Evolutionary conservation across 2,329 filamentous ascomycete species (phyloP).

Genomic region (Bipolaris gigantea): DNA sequence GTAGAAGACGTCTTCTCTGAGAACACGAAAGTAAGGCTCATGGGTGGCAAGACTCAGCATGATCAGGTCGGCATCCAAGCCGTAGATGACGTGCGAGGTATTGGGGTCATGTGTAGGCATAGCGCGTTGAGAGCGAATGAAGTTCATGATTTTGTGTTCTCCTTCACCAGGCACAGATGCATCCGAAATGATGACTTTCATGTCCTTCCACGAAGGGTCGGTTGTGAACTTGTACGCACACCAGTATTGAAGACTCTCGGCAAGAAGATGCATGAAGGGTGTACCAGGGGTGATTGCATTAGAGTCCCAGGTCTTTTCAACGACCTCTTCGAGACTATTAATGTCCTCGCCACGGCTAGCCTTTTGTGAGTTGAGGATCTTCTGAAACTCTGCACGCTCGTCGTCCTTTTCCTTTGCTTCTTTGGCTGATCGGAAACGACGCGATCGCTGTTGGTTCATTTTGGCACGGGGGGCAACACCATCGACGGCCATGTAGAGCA

Average conservation of each 20-base stretch:
- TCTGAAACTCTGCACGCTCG: conserved; percentile 85
- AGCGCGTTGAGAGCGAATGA: conserved; percentile 88
- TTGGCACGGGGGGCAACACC: conserved; percentile 97
- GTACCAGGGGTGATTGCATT: conserved; percentile 92
- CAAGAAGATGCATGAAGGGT: conserved; percentile 97
- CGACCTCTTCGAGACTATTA: conserved; percentile 61
- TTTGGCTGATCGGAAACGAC: conserved; percentile 90
- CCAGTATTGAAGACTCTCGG: conserved; percentile 90
- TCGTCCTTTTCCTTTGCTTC: conserved; percentile 93
- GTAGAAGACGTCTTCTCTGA: conserved; percentile 95
- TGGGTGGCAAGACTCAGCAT: conserved; percentile 98
- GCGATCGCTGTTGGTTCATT: conserved; percentile 98
- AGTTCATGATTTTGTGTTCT: conserved; percentile 99
- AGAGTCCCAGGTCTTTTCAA: conserved; percentile 91
- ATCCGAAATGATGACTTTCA: conserved; percentile 98
- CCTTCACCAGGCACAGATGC: conserved; percentile 96
- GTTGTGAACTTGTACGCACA: conserved; percentile 97
- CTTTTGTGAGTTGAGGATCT: conserved; percentile 79
- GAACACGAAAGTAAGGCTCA: conserved; percentile 93
- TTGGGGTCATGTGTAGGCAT: conserved; percentile 94
- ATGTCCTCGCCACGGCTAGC: conserved; percentile 55
- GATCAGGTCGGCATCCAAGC: conserved; percentile 95
- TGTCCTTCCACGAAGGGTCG: conserved; percentile 84
- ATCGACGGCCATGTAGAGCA: conserved; percentile 97
- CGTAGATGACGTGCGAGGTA: conserved; percentile 96